These are phyloP conservation scores for Hevea brasiliensis DNA, from an alignment of 345 rosid species.

Conservation along the genomic window DNA sequence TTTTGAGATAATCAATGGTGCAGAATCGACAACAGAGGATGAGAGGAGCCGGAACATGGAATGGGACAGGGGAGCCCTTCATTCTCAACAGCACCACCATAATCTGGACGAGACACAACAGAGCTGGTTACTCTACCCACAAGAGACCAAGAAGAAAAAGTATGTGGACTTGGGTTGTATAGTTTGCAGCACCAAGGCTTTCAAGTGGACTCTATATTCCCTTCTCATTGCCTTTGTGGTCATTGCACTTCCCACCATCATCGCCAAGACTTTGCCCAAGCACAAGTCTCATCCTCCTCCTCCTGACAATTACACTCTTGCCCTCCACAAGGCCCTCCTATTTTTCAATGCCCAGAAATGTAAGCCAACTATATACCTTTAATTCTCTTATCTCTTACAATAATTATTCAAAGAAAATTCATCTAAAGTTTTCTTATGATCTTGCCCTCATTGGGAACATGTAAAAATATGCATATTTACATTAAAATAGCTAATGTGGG, in stretches of 20 bases:
- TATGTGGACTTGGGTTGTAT: conserved; percentile 80
- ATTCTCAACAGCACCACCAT: conserved; percentile 27
- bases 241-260: conserved; percentile 62
- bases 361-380: conserved; percentile 30
- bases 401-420: not conserved
- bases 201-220: conserved; percentile 48
- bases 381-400: not conserved
- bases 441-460: too few relatives aligned
- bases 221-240: conserved; percentile 47
- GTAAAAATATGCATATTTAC: too few relatives aligned
- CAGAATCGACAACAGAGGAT: conserved; percentile 27
- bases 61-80: conserved; percentile 60
- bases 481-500: too few relatives aligned
- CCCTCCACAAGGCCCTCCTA: conserved; percentile 74
- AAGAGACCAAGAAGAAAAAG: conserved; percentile 53
- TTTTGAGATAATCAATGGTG: conserved; percentile 47
- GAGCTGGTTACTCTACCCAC: conserved; percentile 71
- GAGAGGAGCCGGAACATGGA: conserved; percentile 44
- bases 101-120: conserved; percentile 76
- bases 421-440: too few relatives aligned
- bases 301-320: conserved; percentile 70
- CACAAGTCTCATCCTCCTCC: conserved; percentile 52
- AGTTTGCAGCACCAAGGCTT: conserved; percentile 52
- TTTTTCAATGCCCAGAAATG: conserved; percentile 94
- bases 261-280: conserved; percentile 60